Base-by-base conservation (phyloP, 2,329 filamentous ascomycete genomes). In the Neofusicoccum sp. region DNA sequence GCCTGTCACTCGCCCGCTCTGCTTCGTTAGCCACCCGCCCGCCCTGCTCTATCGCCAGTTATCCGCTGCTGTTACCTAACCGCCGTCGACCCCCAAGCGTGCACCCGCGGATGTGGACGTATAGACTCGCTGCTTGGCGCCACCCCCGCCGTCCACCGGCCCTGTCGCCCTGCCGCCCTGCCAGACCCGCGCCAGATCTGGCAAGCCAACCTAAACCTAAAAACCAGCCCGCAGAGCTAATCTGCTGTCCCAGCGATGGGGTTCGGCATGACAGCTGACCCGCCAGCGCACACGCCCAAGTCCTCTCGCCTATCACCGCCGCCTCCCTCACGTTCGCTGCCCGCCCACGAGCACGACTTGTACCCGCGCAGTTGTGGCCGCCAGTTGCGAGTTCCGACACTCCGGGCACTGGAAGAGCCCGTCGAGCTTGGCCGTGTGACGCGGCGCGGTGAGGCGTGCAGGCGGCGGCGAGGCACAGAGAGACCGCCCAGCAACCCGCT, bases 41-140 rank as follows among this genome's bases (percentile, higher is more conserved):
- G 48, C 33, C 33, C 16, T 4, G 31, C 28, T 16, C 33, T 38
- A 36, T 51, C 48, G 24, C 48, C 28, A 24, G 45, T 31, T 16
- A 30, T 34, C n/a, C 31, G 8, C 16, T 20, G 16, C 45, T 48
- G 45, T 48, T 48, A 48, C 45, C 45, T 48, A 48, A 33, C 28
- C n/a, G 8, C 40, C 45, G 7, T 48, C 28, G 26, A 40, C 51
- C 51, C 49, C 51, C 36, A 56, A 24, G 33, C 48, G n/a, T 16
- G 49, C 41, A 41, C 49, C 40, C 20, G 20, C 49, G 34, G 36
- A 43, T 48, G 51, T 16, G 38, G 34, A 30, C n/a, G n/a, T n/a
- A n/a, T n/a, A n/a, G n/a, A 31, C 38, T 56, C 38, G 26, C 51
- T 38, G 51, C 51, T 56, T 56, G 51, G 51, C 51, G 51, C 38